These are phyloP conservation scores for Pichia terricola DNA, from an alignment of 1,139 yeast species.

Conservation along the genomic window DNA sequence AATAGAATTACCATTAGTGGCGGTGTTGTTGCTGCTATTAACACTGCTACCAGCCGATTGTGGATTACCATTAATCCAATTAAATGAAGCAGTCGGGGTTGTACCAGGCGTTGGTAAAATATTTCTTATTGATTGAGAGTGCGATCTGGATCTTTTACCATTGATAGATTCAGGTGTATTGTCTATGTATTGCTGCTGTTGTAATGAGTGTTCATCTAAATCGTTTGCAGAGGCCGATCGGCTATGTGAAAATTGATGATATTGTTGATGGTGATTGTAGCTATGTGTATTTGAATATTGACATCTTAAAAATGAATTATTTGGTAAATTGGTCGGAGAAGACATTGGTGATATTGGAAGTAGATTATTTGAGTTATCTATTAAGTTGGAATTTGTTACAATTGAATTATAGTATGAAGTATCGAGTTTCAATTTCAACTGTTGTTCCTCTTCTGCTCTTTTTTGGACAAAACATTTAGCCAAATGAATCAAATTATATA, in stretches of 20 bases:
- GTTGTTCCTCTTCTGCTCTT: conserved; percentile 14
- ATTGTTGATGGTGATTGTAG: neutral
- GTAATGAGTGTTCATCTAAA: neutral
- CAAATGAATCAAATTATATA: conserved; percentile 16
- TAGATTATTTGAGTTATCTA: conserved; percentile 7
- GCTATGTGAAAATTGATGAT: neutral
- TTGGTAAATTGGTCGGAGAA: conserved; percentile 18
- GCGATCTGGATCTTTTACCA: conserved; percentile 17
- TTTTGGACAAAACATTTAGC: conserved; percentile 18
- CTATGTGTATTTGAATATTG: neutral
- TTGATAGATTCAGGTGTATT: neutral
- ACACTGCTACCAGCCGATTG: neutral
- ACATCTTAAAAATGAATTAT: conserved; percentile 6
- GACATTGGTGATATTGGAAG: conserved; percentile 23
- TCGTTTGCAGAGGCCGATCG: conserved; percentile 1
- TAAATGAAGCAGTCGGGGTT: conserved; percentile 17
- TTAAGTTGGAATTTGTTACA: conserved; percentile 8
- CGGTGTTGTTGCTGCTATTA: neutral
- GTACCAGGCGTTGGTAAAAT: conserved; percentile 24
- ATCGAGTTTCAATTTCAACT: conserved; percentile 6
- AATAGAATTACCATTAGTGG: neutral
- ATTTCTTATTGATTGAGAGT: conserved; percentile 11
- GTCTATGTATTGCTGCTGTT: neutral
- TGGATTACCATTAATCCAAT: conserved; percentile 3
- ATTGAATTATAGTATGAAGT: conserved; percentile 6